phyloP scores from a whole-genome alignment of 2,329 filamentous ascomycete genomes.

The Pseudogymnoascus sp. region DNA sequence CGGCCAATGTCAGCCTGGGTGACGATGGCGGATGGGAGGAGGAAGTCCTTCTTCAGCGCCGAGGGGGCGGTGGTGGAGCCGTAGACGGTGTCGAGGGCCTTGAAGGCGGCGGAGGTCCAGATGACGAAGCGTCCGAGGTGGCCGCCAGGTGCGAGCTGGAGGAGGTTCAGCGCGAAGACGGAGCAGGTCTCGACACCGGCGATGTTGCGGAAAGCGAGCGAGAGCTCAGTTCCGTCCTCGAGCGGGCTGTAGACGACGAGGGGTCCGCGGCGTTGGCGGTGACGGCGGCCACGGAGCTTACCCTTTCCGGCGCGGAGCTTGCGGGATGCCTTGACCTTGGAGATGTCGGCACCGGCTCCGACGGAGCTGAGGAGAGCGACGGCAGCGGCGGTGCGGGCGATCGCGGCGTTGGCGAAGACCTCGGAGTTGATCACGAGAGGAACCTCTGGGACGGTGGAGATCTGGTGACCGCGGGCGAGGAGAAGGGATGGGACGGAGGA shows the following conservation, averaged over 20 bases:
- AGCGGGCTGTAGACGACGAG: constrained; percentile 96
- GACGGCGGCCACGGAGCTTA: constrained; percentile 92
- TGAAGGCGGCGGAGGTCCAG: constrained; percentile 96
- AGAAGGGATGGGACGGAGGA: constrained; percentile 92
- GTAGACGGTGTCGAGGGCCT: constrained; percentile 94
- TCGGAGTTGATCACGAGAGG: constrained; percentile 92
- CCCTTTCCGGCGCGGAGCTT: constrained; percentile 98
- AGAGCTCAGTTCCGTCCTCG: constrained; percentile 88
- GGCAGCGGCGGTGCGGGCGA: constrained; percentile 84
- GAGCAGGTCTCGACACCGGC: constrained; percentile 94
- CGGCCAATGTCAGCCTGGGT: constrained; percentile 91
- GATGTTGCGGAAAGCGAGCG: constrained; percentile 96
- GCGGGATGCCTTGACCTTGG: constrained; percentile 93
- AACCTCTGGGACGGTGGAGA: constrained; percentile 87
- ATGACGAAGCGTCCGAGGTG: constrained; percentile 98
- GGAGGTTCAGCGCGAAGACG: constrained; percentile 91
- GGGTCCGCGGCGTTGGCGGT: constrained; percentile 95
- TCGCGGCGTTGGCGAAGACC: constrained; percentile 68
- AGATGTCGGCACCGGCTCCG: constrained; percentile 81
- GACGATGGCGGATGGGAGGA: constrained; percentile 86
- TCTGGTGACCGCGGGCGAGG: constrained; percentile 92
- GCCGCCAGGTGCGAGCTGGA: constrained; percentile 97
- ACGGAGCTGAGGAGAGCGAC: constrained; percentile 81
- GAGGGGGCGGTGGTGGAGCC: constrained; percentile 84
- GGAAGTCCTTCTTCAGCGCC: constrained; percentile 97